These are phyloP conservation scores for Botrytis tulipae DNA, from an alignment of 2,329 filamentous ascomycete species.

Conservation along the genomic window DNA sequence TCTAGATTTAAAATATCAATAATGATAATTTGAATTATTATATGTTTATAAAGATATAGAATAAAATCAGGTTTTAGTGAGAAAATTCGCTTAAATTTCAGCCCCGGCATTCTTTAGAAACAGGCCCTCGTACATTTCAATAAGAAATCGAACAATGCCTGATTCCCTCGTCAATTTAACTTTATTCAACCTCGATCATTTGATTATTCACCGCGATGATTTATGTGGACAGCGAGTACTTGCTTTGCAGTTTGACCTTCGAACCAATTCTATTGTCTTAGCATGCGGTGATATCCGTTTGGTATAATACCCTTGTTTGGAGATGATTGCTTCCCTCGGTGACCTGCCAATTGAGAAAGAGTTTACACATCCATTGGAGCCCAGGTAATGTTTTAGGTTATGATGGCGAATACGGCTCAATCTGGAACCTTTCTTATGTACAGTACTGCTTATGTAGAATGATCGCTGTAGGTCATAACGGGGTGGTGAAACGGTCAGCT, in stretches of 20 bases:
- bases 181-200: background rate
- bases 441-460: background rate
- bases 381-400: background rate
- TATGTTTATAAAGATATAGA: no score
- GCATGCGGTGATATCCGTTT: background rate
- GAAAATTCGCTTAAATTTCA: no score
- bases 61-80: no score
- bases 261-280: background rate
- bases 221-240: background rate
- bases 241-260: background rate
- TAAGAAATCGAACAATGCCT: background rate
- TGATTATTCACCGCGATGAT: no score
- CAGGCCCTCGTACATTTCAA: background rate
- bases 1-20: no score
- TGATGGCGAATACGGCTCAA: background rate
- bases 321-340: background rate
- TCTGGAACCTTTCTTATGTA: background rate
- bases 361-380: background rate
- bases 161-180: no score
- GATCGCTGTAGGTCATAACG: constrained; percentile 1
- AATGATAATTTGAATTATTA: no score
- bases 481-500: constrained; percentile 4
- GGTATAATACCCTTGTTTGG: background rate
- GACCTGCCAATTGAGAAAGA: no score
- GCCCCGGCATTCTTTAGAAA: no score